Evolutionary conservation across 2,329 filamentous ascomycete genomes (phyloP).

Genomic region (Chaetomiaceae sp.): DNA sequence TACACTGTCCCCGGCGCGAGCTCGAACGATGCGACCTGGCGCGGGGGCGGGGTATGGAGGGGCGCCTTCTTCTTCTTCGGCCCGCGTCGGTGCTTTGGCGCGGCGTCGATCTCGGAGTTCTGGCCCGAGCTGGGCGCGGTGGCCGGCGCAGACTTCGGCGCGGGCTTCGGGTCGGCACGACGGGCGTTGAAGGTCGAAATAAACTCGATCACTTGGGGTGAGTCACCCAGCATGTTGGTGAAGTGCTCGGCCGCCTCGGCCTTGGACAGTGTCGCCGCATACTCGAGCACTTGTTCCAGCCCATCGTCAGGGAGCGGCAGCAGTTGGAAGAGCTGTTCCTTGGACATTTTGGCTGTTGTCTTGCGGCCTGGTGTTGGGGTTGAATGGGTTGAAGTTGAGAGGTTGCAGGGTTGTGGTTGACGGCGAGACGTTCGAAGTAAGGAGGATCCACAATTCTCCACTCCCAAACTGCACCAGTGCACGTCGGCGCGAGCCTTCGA

Average conservation of each 20-base stretch:
- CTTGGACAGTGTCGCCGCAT: slow-evolving; percentile 72
- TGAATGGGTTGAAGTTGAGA: neutral
- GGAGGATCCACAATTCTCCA: neutral
- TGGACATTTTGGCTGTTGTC: slow-evolving; percentile 45
- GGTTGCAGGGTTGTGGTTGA: too few species aligned
- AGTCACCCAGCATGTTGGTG: slow-evolving; percentile 82
- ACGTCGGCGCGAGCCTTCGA: too few species aligned
- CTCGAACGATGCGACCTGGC: slow-evolving; percentile 60
- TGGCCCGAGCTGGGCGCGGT: slow-evolving; percentile 27
- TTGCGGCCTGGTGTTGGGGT: slow-evolving; percentile 27
- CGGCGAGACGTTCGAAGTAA: too few species aligned
- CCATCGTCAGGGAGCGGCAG: slow-evolving; percentile 83
- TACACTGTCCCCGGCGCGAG: slow-evolving; percentile 65
- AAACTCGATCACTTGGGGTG: slow-evolving; percentile 70
- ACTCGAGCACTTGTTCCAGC: slow-evolving; percentile 77
- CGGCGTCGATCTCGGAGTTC: slow-evolving; percentile 35
- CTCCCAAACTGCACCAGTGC: too few species aligned
- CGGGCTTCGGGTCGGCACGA: slow-evolving; percentile 41
- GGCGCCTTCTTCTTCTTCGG: slow-evolving; percentile 57
- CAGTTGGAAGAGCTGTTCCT: slow-evolving; percentile 68
- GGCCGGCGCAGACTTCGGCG: slow-evolving; percentile 11
- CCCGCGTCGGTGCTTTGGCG: slow-evolving; percentile 45
- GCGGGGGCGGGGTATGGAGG: slow-evolving; percentile 60
- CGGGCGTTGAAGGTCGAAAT: slow-evolving; percentile 76
- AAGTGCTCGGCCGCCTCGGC: slow-evolving; percentile 78